These are phyloP conservation scores for Neofusicoccum umdonicola DNA, from an alignment of 2,329 filamentous ascomycete genomes.

Conservation along the genomic window DNA sequence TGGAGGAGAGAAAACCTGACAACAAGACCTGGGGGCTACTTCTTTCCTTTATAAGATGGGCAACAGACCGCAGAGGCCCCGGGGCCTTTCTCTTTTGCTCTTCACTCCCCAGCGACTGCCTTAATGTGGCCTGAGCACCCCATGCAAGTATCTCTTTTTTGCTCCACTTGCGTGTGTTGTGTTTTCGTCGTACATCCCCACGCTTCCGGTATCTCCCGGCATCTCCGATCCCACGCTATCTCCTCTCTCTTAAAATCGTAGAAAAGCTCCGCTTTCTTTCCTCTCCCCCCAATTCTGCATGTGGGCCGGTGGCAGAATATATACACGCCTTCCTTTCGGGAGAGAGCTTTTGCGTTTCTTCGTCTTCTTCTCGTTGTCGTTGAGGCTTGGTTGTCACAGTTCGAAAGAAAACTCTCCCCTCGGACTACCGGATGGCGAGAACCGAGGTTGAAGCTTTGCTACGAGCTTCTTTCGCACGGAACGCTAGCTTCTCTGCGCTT, in stretches of 20 bases:
- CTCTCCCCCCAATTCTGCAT: background rate
- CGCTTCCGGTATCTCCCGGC: constrained; percentile 7
- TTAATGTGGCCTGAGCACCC: constrained; percentile 5
- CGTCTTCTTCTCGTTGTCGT: background rate
- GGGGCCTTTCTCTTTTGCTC: background rate
- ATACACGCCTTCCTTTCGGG: background rate
- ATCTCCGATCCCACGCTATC: background rate
- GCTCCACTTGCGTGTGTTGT: background rate
- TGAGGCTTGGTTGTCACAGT: background rate
- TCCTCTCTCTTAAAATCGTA: background rate
- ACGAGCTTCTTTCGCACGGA: too few species aligned
- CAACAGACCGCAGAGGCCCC: background rate
- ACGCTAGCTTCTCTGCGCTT: too few species aligned
- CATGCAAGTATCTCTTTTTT: background rate
- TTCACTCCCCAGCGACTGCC: background rate
- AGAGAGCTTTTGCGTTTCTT: background rate
- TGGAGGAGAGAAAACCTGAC: background rate
- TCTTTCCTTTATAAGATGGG: background rate
- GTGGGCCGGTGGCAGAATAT: background rate
- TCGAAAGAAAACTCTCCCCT: too few species aligned
- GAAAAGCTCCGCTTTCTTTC: background rate
- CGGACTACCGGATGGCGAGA: too few species aligned
- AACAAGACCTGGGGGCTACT: background rate
- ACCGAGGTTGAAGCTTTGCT: too few species aligned
- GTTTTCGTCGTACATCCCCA: constrained; percentile 1